Evolutionary conservation across 495 filamentous ascomycete species (phyloP), one percentile per base, ranked within the genome.

Genomic region (Rhypophila decipiens): DNA sequence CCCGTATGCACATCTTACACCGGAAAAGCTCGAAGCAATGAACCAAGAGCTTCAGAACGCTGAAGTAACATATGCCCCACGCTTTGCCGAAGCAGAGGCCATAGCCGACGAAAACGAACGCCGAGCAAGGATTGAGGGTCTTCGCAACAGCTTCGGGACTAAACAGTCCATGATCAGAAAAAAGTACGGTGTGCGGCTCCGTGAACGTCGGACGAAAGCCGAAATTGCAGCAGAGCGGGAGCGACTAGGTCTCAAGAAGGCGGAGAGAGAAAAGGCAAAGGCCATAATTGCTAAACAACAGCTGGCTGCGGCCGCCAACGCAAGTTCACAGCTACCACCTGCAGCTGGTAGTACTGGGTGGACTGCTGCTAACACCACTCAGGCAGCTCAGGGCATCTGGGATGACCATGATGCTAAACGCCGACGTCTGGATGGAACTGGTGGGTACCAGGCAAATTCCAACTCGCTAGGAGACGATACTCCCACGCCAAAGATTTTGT

Each of bases 141-240:
- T 76, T 1, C 65, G 69, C 9, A 73, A 72, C 31, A 63, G 63
- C 21, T 73, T 71, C 38, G 69, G 67, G 15, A 74, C 71, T 2
- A 74, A 73, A 44, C 69, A 74, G 37, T 71, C 69, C 31, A 72
- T 68, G 50, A 70, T 73, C 19, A 61, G 70, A 5, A 72, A 71
- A 50, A 74, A 71, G 37, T 76, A 70, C 35, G 71, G 69, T 18
- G 67, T 76, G 2, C 61, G 66, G 5, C 62, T 75, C n/a, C 63
- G 72, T 5, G 63, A 71, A 19, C 50, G 70, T n/a, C 61, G 68
- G 1, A 71, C 66, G 1, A 68, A 62, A 50, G 64, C 63, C 1
- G 67, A 71, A 42, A 73, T 73, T n/a, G 43, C 57, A 9, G 60
- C 64, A 5, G 68, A 74, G 44, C 57, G 55, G 27, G 60, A 63